Percentiles rank a stretch among this genome's conserved stretches.
Conservation (phyloP, 768 basidiomycete genomes). For the Russula brevipes region DNA sequence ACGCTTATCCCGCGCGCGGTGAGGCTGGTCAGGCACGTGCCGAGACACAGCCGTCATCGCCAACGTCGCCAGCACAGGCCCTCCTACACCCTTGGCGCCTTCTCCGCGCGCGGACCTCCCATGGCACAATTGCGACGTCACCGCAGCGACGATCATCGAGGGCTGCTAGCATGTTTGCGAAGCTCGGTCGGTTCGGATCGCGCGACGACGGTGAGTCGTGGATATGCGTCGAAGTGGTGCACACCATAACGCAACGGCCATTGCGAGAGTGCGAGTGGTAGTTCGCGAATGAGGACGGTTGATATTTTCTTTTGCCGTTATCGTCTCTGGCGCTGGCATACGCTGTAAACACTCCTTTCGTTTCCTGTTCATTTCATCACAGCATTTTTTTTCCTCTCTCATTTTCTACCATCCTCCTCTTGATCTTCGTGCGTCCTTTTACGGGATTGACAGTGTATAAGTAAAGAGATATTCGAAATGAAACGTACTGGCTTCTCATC, state of each 20-base stretch:
- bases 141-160: slow-evolving; percentile 26
- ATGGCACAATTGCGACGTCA: slow-evolving; percentile 6
- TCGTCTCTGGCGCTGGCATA: slow-evolving; percentile 8
- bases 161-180: slow-evolving; percentile 27
- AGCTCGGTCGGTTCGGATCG: slow-evolving; percentile 20
- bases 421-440: background rate
- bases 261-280: slow-evolving; percentile 22
- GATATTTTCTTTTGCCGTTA: background rate
- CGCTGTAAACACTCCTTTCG: slow-evolving; percentile 7
- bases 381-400: background rate
- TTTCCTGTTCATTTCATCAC: background rate
- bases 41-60: slow-evolving; percentile 12
- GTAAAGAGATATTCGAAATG: slow-evolving; percentile 9
- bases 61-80: slow-evolving; percentile 29
- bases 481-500: background rate
- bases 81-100: slow-evolving; percentile 15
- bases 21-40: slow-evolving; percentile 3
- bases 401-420: background rate
- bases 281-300: background rate
- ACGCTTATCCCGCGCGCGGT: slow-evolving; percentile 10
- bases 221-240: slow-evolving; percentile 33
- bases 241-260: slow-evolving; percentile 29
- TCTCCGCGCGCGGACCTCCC: slow-evolving; percentile 17
- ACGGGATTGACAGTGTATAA: slow-evolving; percentile 7
- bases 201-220: slow-evolving; percentile 28